phyloP scores from a whole-genome alignment of 805 yeast genomes.

The Lachancea meyersii region DNA sequence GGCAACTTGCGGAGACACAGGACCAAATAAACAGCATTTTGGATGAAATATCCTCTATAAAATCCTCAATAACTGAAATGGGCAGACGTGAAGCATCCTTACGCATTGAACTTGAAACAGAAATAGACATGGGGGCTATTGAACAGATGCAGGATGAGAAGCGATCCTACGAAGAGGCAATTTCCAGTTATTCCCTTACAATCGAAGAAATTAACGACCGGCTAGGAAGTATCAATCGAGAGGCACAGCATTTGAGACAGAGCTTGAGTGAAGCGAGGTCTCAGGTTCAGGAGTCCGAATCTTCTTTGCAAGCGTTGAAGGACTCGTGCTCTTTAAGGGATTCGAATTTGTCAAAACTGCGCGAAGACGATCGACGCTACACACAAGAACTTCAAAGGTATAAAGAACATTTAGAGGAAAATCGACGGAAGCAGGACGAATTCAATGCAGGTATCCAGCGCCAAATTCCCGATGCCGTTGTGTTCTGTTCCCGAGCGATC shows the following conservation, averaged over 20 bases:
- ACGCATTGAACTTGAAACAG: constrained; percentile 22
- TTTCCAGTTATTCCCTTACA: constrained; percentile 23
- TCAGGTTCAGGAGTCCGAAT: constrained; percentile 9
- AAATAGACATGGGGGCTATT: constrained; percentile 27
- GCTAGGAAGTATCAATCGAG: constrained; percentile 17
- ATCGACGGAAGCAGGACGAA: constrained; percentile 23
- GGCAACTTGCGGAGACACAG: constrained; percentile 7
- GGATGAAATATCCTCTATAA: constrained; percentile 31
- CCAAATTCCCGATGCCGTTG: constrained; percentile 30
- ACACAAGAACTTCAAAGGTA: constrained; percentile 14
- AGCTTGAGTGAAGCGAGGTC: constrained; percentile 16
- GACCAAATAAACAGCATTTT: constrained; percentile 11
- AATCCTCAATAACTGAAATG: constrained; percentile 26
- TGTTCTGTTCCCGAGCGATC: constrained; percentile 44
- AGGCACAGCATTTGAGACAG: constrained; percentile 16
- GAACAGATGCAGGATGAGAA: constrained; percentile 22
- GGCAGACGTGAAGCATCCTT: constrained; percentile 21
- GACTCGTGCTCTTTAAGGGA: constrained; percentile 14
- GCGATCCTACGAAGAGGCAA: constrained; percentile 21
- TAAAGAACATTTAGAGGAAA: constrained; percentile 18
- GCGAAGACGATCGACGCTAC: constrained; percentile 24
- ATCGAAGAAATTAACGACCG: constrained; percentile 22
- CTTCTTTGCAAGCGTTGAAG: constrained; percentile 15
- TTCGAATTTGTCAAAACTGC: constrained; percentile 19
- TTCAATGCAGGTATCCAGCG: constrained; percentile 28